These are phyloP conservation scores for Lactarius pseudohatsudake DNA, from an alignment of 768 basidiomycete genomes.

Conservation along the genomic window DNA sequence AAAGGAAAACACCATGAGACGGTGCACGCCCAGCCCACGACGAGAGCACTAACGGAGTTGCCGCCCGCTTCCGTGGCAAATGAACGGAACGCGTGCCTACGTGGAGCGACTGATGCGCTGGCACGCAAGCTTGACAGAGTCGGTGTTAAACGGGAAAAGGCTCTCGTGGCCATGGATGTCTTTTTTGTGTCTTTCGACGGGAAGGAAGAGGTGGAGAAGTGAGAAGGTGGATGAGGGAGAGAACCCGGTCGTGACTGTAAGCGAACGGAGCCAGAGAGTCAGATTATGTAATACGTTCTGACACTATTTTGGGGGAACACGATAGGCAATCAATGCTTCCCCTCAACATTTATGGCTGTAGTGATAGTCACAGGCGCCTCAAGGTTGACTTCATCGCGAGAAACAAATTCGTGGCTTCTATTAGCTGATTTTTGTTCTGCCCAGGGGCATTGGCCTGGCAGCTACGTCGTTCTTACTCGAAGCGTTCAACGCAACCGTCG, in stretches of 20 bases:
- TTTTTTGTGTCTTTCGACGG: slow-evolving; percentile 31
- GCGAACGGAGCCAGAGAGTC: not conserved
- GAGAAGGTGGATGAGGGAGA: slow-evolving; percentile 28
- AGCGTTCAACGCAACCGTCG: slow-evolving; percentile 63
- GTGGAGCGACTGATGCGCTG: slow-evolving; percentile 42
- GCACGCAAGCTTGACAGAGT: slow-evolving; percentile 43
- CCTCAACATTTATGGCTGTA: slow-evolving; percentile 38
- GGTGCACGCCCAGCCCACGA: slow-evolving; percentile 31
- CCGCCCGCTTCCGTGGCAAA: slow-evolving; percentile 63
- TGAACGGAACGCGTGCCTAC: slow-evolving; percentile 49
- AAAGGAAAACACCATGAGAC: slow-evolving; percentile 23
- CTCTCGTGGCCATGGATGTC: slow-evolving; percentile 56
- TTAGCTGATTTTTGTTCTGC: slow-evolving; percentile 27
- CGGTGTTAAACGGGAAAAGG: slow-evolving; percentile 64
- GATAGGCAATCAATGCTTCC: slow-evolving; percentile 21
- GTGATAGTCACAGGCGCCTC: slow-evolving; percentile 86
- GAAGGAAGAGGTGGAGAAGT: slow-evolving; percentile 35
- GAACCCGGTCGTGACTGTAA: not conserved
- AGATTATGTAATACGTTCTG: slow-evolving; percentile 3
- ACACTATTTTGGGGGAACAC: slow-evolving; percentile 20
- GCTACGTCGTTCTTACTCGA: slow-evolving; percentile 64
- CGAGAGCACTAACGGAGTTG: slow-evolving; percentile 44
- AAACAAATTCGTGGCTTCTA: not conserved
- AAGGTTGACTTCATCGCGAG: slow-evolving; percentile 44
- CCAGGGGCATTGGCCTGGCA: slow-evolving; percentile 75